A percentile compares a stretch with the other conserved stretches of the same genome.
These are phyloP conservation scores for Exophiala sp. DNA, from an alignment of 2,329 filamentous ascomycete species.

Conservation along the genomic window DNA sequence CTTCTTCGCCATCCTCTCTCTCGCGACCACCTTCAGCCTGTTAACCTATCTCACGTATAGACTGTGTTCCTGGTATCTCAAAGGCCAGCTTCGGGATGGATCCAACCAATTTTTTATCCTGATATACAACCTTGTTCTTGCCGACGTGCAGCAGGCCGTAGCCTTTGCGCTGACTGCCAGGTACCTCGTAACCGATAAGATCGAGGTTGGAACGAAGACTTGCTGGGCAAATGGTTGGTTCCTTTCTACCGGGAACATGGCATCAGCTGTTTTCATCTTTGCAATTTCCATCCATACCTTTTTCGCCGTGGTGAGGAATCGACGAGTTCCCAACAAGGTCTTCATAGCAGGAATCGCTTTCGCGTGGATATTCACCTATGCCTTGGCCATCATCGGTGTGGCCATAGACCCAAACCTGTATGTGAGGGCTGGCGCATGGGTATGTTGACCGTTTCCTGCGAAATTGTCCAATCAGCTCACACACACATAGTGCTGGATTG, in stretches of 20 bases:
- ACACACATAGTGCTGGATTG: slow-evolving; percentile 46
- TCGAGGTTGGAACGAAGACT: slow-evolving; percentile 39
- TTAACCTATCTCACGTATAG: slow-evolving; percentile 48
- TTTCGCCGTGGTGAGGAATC: slow-evolving; percentile 44
- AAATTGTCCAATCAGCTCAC: slow-evolving; percentile 6
- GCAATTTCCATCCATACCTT: slow-evolving; percentile 52
- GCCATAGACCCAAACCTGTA: slow-evolving; percentile 42
- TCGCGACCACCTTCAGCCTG: slow-evolving; percentile 41
- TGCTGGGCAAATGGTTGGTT: slow-evolving; percentile 50
- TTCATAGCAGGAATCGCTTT: slow-evolving; percentile 42
- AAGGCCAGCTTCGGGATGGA: slow-evolving; percentile 46
- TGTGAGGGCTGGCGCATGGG: slow-evolving; percentile 48
- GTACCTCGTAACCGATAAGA: slow-evolving; percentile 43
- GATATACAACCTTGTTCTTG: slow-evolving; percentile 49
- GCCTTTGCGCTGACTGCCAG: slow-evolving; percentile 47
- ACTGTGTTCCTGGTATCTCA: slow-evolving; percentile 46
- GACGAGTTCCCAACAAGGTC: slow-evolving; percentile 41
- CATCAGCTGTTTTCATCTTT: slow-evolving; percentile 50
- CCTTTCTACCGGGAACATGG: slow-evolving; percentile 49
- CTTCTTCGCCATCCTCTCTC: slow-evolving; percentile 44
- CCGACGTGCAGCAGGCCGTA: slow-evolving; percentile 49
- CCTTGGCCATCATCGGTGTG: slow-evolving; percentile 46
- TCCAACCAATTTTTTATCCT: slow-evolving; percentile 52
- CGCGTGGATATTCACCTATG: slow-evolving; percentile 43
- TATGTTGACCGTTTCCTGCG: slow-evolving; percentile 29